phyloP scores from a whole-genome alignment of 495 filamentous ascomycete genomes.

The Oleoguttula mirabilis region DNA sequence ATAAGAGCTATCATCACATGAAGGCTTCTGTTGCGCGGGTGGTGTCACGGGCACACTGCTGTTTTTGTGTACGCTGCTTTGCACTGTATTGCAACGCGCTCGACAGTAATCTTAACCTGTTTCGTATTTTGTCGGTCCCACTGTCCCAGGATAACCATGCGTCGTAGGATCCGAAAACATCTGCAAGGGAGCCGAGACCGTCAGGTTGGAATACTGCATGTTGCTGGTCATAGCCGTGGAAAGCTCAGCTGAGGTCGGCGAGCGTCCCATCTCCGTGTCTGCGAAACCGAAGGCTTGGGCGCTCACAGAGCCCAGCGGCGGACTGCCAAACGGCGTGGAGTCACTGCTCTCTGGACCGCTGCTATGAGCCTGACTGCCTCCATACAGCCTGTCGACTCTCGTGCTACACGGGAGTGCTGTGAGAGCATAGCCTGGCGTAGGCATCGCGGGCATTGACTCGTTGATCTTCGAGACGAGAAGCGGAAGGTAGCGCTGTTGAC shows the following conservation, averaged over 20 bases:
- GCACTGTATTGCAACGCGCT: too few species aligned
- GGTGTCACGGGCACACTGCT: too few species aligned
- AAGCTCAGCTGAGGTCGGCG: neutral
- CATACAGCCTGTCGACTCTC: slow-evolving; percentile 2
- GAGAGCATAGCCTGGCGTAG: slow-evolving; percentile 25
- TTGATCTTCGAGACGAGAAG: slow-evolving; percentile 57
- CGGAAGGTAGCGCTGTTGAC: slow-evolving; percentile 57
- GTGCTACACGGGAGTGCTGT: neutral
- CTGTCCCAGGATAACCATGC: neutral
- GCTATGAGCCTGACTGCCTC: slow-evolving; percentile 3
- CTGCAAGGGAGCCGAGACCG: neutral
- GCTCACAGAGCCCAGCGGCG: neutral
- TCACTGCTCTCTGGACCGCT: slow-evolving; percentile 7
- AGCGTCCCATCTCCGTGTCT: too few species aligned
- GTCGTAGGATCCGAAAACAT: neutral
- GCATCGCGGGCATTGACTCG: slow-evolving; percentile 52
- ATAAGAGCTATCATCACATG: too few species aligned
- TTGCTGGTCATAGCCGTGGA: neutral
- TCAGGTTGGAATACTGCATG: neutral
- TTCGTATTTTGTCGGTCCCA: neutral
- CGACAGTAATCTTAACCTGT: too few species aligned
- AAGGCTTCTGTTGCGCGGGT: too few species aligned
- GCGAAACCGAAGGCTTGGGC: neutral
- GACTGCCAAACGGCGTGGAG: slow-evolving; percentile 8
- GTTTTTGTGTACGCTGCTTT: too few species aligned